A percentile compares a stretch with the other conserved stretches of the same genome.
Evolutionary conservation across 805 yeast species (phyloP).

Genomic region (Komagataella kurtzmanii): DNA sequence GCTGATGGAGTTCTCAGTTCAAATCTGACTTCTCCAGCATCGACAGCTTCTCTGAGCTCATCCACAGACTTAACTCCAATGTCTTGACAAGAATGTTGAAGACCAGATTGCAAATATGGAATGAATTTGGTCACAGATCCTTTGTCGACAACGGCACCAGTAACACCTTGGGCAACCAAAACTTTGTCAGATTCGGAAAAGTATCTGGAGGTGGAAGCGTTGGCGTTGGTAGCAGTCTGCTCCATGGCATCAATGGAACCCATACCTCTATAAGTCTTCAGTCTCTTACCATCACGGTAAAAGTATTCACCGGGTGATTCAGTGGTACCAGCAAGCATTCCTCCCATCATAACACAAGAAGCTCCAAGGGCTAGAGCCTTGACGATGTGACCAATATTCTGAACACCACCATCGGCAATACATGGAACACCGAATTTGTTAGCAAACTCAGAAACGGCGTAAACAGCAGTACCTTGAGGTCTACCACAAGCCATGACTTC

Average conservation of each 20-base stretch:
- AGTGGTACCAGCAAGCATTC: conserved; percentile 95
- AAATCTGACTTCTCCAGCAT: conserved; percentile 67
- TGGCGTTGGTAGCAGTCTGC: conserved; percentile 74
- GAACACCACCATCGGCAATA: conserved; percentile 98
- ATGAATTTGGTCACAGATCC: conserved; percentile 90
- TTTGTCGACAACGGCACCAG: conserved; percentile 93
- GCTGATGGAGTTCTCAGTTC: conserved; percentile 98
- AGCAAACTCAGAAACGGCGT: conserved; percentile 87
- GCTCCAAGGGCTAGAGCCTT: conserved; percentile 97
- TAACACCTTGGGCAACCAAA: conserved; percentile 97
- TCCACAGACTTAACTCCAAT: conserved; percentile 69
- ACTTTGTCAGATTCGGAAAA: conserved; percentile 93
- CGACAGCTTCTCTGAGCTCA: conserved; percentile 52
- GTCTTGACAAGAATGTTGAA: conserved; percentile 98
- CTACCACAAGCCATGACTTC: conserved; percentile 99
- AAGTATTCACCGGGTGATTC: conserved; percentile 98
- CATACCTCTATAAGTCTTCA: conserved; percentile 98
- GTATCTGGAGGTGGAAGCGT: conserved; percentile 97
- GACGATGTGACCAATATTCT: conserved; percentile 95
- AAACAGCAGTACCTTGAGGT: conserved; percentile 99
- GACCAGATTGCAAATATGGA: conserved; percentile 89
- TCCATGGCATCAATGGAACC: conserved; percentile 99
- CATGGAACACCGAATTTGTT: conserved; percentile 95
- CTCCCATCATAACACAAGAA: conserved; percentile 98
- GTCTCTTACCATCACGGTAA: conserved; percentile 95